Evolutionary conservation across 371 early-diverging fungal species (phyloP), one percentile per base, ranked within the genome.

Genomic region (Parasitella parasitica): DNA sequence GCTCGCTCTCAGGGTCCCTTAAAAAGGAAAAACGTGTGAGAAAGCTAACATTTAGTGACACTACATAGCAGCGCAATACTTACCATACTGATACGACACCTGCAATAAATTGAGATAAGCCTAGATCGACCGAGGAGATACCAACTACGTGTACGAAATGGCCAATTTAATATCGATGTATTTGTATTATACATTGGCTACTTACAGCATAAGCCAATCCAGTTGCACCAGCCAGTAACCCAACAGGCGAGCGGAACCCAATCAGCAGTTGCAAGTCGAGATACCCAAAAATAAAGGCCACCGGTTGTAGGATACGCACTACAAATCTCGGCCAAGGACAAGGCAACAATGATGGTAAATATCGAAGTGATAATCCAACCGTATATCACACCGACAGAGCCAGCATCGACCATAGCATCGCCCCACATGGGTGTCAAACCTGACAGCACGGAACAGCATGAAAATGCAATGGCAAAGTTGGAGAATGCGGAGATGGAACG

Each of bases 261-360:
- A 34, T 76, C 72, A 6, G 78, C 68, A n/a, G 80, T 75, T 2
- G 84, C 83, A 24, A 86, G 70, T 15, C 73, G 68, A 7, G 73
- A 73, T 12, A 86, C 80, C 86, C 87, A 89, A 68, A 84, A 88
- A 74, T 91, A 91, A 12, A 91, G 73, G 27, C 79, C 87, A 49
- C 91, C 89, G 6, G 87, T 83, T 26, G 88, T 88, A n/a, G 89
- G 89, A 70, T 78, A 89, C 13, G 90, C 83, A 53, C 81, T 81
- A 69, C 89, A 89, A 60, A 91, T 91, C 71, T 91, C 91, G 16
- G 90, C 91, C 76, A 91, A 73, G 2, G 85, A 80, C 49, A 86
- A 68, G 26, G 86, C 90, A 27, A 89, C 82, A 15, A 82, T 65
- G 72, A 86, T 79, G 4, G 86, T 85, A 57, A 88, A 83, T 48